A percentile compares a stretch with the other conserved stretches of the same genome.
Conservation (phyloP, 805 yeast species). For the Candida qinlingensis region DNA sequence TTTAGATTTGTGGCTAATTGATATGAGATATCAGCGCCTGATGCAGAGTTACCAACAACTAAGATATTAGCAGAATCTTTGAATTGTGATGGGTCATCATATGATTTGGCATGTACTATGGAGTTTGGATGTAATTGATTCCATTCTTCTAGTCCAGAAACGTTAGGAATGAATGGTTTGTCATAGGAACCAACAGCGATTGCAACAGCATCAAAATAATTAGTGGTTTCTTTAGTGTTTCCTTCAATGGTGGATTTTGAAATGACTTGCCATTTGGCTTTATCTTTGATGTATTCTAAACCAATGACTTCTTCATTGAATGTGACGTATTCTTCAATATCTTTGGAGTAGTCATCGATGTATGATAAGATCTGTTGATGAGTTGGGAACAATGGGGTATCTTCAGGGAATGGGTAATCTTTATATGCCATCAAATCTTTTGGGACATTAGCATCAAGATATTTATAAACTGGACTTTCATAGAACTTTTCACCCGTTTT, state of each 20-base stretch:
- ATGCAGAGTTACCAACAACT: conserved; percentile 72
- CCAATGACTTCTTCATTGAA: conserved; percentile 45
- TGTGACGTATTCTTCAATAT: conserved; percentile 34
- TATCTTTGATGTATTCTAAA: conserved; percentile 23
- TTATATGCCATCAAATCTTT: conserved; percentile 62
- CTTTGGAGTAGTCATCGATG: conserved; percentile 47
- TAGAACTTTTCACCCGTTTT: conserved; percentile 29
- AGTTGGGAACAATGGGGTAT: conserved; percentile 48
- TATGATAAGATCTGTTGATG: conserved; percentile 60
- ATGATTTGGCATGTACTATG: conserved; percentile 54
- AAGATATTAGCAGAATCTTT: conserved; percentile 38
- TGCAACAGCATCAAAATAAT: conserved; percentile 54
- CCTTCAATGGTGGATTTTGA: conserved; percentile 27
- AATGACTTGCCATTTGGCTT: conserved; percentile 39
- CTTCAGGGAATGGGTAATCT: conserved; percentile 42
- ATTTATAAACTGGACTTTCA: conserved; percentile 57
- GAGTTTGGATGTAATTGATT: conserved; percentile 37
- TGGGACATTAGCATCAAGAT: conserved; percentile 66
- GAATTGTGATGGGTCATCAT: conserved; percentile 41
- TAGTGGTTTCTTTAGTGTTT: conserved; percentile 14
- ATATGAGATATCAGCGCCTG: conserved; percentile 68
- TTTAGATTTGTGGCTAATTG: conserved; percentile 46
- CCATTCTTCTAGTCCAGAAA: conserved; percentile 49
- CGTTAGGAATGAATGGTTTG: conserved; percentile 53
- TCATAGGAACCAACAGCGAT: conserved; percentile 63